phyloP scores from a whole-genome alignment of 805 yeast species.

The Yarrowia osloensis region DNA sequence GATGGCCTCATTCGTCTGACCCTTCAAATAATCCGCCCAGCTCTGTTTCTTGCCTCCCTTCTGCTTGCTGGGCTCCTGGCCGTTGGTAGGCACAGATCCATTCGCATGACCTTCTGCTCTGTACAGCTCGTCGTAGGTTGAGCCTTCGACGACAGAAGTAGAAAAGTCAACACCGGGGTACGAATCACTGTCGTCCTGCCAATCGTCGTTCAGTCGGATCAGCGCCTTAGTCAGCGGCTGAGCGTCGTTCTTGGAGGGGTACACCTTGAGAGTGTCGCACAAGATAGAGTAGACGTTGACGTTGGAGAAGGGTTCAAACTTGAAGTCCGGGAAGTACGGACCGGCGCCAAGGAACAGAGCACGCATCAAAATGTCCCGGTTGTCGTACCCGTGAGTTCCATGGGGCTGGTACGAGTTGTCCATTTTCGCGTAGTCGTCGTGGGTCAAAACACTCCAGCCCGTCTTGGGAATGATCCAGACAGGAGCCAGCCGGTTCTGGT shows the following conservation, averaged over 20 bases:
- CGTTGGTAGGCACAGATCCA: conserved; percentile 5
- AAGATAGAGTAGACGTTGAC: conserved; percentile 71
- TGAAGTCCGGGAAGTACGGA: conserved; percentile 60
- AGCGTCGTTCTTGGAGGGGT: conserved; percentile 26
- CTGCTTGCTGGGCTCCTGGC: conserved; percentile 18
- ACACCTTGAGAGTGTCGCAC: conserved; percentile 44
- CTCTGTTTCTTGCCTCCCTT: conserved; percentile 7
- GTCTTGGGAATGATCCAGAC: conserved; percentile 81
- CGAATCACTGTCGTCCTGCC: conserved; percentile 37
- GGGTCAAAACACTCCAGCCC: conserved; percentile 74
- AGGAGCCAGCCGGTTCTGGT: conserved; percentile 71
- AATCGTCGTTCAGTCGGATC: conserved; percentile 36
- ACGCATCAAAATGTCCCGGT: conserved; percentile 75
- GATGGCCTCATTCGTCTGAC: conserved; percentile 31
- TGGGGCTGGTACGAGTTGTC: conserved; percentile 53
- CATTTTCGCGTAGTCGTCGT: conserved; percentile 54
- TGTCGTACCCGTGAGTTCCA: conserved; percentile 87
- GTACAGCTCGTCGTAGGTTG: conserved; percentile 40
- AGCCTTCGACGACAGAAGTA: conserved; percentile 37
- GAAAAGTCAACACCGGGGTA: conserved; percentile 43
- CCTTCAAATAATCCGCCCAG: conserved; percentile 31
- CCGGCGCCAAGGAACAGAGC: conserved; percentile 80
- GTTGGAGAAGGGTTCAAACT: conserved; percentile 67
- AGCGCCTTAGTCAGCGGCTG: conserved; percentile 36
- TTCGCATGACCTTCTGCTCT: conserved; percentile 21